These are phyloP conservation scores for Zymoseptoria brevis DNA, from an alignment of 2,329 filamentous ascomycete genomes.

Conservation along the genomic window DNA sequence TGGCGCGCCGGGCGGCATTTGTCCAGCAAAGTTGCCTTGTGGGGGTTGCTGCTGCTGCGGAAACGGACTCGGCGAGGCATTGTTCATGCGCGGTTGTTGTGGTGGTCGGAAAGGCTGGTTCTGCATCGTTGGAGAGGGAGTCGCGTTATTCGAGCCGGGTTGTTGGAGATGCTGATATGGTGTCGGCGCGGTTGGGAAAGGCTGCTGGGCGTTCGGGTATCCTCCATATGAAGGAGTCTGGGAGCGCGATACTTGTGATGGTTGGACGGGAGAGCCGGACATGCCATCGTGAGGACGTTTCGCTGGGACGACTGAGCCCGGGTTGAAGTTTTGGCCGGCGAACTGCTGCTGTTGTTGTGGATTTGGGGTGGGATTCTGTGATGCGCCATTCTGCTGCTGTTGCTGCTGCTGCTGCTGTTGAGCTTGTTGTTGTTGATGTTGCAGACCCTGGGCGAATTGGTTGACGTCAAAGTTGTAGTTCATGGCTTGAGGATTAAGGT, in stretches of 20 bases:
- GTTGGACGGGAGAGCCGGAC: slow-evolving; percentile 69
- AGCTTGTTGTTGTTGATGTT: slow-evolving; percentile 37
- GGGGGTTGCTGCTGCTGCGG: slow-evolving; percentile 21
- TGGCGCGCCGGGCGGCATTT: slow-evolving; percentile 25
- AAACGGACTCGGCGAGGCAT: slow-evolving; percentile 86
- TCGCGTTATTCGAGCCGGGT: slow-evolving; percentile 72
- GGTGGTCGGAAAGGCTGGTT: slow-evolving; percentile 64
- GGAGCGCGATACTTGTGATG: slow-evolving; percentile 74
- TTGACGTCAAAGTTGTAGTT: slow-evolving; percentile 7
- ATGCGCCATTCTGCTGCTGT: slow-evolving; percentile 71
- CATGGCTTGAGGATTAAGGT: slow-evolving; percentile 13
- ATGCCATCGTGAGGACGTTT: slow-evolving; percentile 86
- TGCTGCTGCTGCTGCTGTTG: slow-evolving; percentile 28
- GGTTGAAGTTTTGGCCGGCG: slow-evolving; percentile 70
- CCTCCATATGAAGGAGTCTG: slow-evolving; percentile 65
- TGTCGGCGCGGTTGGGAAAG: slow-evolving; percentile 53
- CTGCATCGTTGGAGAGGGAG: slow-evolving; percentile 85
- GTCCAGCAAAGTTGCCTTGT: slow-evolving; percentile 35
- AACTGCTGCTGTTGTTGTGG: slow-evolving; percentile 43
- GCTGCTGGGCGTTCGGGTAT: slow-evolving; percentile 53
- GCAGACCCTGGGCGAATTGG: slow-evolving; percentile 11
- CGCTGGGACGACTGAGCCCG: slow-evolving; percentile 78
- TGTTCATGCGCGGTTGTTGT: slow-evolving; percentile 59
- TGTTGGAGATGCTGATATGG: slow-evolving; percentile 70
- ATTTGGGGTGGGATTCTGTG: slow-evolving; percentile 59